Percentiles rank a stretch among this genome's conserved stretches.
Conservation (phyloP, 805 yeast genomes). For the Saccharomycopsis selenospora region DNA sequence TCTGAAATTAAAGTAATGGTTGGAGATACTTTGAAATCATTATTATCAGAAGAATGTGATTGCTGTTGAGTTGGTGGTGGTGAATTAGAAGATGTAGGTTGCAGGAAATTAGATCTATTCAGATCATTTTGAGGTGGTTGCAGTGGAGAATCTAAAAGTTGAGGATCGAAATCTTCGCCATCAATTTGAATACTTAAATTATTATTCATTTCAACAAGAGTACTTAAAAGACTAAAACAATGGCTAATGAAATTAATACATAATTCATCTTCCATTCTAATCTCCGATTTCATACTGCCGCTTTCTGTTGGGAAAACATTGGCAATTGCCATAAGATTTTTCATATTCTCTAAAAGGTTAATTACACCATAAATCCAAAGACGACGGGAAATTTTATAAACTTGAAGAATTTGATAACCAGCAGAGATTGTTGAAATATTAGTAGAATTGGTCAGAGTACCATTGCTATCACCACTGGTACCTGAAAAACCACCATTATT, state of each 20-base stretch:
- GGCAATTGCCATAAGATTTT: conserved; percentile 16
- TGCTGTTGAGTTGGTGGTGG: background rate
- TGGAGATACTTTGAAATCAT: conserved; percentile 28
- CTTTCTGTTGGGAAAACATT: conserved; percentile 17
- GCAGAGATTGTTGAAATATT: conserved; percentile 27
- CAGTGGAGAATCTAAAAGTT: conserved; percentile 32
- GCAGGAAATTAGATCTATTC: no score
- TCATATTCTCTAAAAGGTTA: conserved; percentile 39
- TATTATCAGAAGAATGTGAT: background rate
- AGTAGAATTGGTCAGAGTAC: conserved; percentile 24
- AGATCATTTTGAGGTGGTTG: background rate
- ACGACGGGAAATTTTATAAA: conserved; percentile 70
- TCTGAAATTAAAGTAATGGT: conserved; percentile 50
- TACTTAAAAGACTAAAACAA: conserved; percentile 18
- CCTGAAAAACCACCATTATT: background rate
- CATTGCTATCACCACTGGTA: conserved; percentile 19
- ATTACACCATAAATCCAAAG: conserved; percentile 85
- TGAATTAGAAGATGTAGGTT: background rate
- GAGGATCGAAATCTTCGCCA: conserved; percentile 66
- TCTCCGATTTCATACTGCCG: background rate
- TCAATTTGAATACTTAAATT: conserved; percentile 49
- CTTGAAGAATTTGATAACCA: conserved; percentile 69
- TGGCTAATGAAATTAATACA: conserved; percentile 19
- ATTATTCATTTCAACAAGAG: conserved; percentile 49
- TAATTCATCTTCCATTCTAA: conserved; percentile 28